Base-by-base conservation (phyloP, 805 yeast species). In the Barnettozyma siamensis region DNA sequence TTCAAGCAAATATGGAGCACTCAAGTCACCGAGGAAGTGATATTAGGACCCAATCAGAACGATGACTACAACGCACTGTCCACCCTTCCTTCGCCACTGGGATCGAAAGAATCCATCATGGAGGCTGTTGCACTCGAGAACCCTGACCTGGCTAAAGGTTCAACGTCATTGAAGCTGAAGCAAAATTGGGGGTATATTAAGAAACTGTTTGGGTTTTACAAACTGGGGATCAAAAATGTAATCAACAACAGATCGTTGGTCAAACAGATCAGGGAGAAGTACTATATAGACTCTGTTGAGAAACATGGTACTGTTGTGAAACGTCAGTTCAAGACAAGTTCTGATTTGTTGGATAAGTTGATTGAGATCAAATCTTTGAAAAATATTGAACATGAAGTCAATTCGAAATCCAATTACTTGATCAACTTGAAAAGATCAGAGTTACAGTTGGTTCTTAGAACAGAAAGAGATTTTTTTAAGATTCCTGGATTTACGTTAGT, bases 211-310 rank as follows among this genome's bases (percentile, higher is more conserved):
- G 57, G 57, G 6, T 79, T 80, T 55, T 83, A 82, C 62, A 72
- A 73, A 45, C 56, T 63, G 2, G 89, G 91, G 1, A 65, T 82
- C 2, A 57, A 63, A 17, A 74, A 73, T 47, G 73, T 80, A 1
- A 78, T 81, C 76, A 46, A 57, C 1, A 76, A 77, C 44, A 51
- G 64, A 23, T 56, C 54, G 19, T 42, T 48, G 1, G 53, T 69
- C 3, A 54, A 53, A 7, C 41, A 46, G 7, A 42, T 70, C 13
- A 46, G 53, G 20, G 48, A 51, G 11, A 50, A 57, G 18, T 57
- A 54, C 34, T 56, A 57, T 38, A 33, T 64, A 26, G 53, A 62
- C 28, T 54, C 45, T 18, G 49, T 52, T 12, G 53, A 49, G 5
- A 20, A 29, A 2, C 16, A 40, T 10, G 58, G 55, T 2, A 34